Evolutionary conservation across 169 alveolate genomes (phyloP), one percentile per base, ranked within the genome.

Genomic region (Cryptosporidium parvum): DNA sequence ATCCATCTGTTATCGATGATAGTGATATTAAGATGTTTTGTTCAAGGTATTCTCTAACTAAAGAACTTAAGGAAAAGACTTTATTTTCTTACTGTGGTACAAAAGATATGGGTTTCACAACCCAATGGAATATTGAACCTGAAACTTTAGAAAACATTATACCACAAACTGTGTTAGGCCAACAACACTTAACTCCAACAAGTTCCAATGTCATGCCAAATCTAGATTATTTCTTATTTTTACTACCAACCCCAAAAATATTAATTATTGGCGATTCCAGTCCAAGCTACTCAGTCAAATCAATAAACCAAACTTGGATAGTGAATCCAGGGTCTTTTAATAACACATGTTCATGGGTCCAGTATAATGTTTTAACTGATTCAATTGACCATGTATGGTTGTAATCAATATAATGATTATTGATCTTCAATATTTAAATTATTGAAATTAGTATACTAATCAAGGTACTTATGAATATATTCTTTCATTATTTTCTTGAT

Each of bases 261-360:
- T 31, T 80, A 16, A 42, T 80, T 39, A 80, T 80, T 39, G 75
- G 80, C 37, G 89, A 80, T 26, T 44, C 89, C 9, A 29, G 89
- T 12, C 89, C 89, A 9, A 65, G 89, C 62, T 80, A 42, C 31
- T 80, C 89, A 3, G 69, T 80, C 12, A 80, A 80, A 39, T 67
- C 75, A 23, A 14, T 61, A 10, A 67, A 80, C 14, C 52, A 80
- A 59, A 21, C 39, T 18, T 80, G 89, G 89, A 61, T 80, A 18
- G 68, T 65, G 4, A 80, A 80, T 65, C 89, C 89, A 21, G 89
- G 89, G 29, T 80, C 89, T 59, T 80, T 80, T 62, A 80, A 80
- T 29, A 61, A 80, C 42, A 80, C 89, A 16, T 62, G 16, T 26
- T 80, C 89, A n/a, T 80, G 89, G 89, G 59, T 65, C 8, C 89